Base-by-base conservation (phyloP, 2,329 filamentous ascomycete genomes). In the Botrytis galanthina region DNA sequence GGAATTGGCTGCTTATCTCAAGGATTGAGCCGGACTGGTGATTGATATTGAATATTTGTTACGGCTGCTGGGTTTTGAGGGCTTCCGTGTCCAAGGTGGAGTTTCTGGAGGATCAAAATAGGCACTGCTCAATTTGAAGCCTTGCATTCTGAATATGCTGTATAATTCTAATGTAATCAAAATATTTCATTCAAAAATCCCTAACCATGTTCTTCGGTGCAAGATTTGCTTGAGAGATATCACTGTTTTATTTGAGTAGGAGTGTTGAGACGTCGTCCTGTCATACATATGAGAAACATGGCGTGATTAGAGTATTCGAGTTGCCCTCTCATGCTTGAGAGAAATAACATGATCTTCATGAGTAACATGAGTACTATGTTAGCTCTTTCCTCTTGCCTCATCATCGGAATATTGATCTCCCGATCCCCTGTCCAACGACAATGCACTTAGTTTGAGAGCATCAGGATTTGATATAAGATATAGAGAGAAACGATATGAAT, bases 1-100 rank as follows among this genome's bases (percentile, higher is more conserved):
- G 8, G 71, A 69, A 14, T 37, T 73, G 16, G n/a, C 57, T 29
- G 66, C 63, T 39, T 73, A 69, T 18, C 46, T 73, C 10, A 46
- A n/a, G 22, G 32, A 22, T 32, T 54, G 29, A 51, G 39, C 39
- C 37, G 62, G 20, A 6, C 22, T 37, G 14, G 26, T 37, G 20
- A 9, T 37, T 26, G 22, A 20, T 63, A 51, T 18, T 64, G 32
- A 51, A 18, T 32, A 9, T 48, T 71, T 42, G 7, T 57, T 18
- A 42, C 16, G 35, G n/a, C 18, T 10, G 18, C 26, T 32, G 29
- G 18, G n/a, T 20, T n/a, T 20, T 39, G 48, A 18, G 20, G 66
- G 37, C 20, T 57, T 32, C 10, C 16, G 54, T 51, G 20, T 32
- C 16, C 8, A 14, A 57, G n/a, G 14, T 69, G 66, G 66, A 42